A percentile compares a stretch with the other conserved stretches of the same genome.
Conservation (phyloP, 1,284 basidiomycete species). For the Trametes hirsuta region DNA sequence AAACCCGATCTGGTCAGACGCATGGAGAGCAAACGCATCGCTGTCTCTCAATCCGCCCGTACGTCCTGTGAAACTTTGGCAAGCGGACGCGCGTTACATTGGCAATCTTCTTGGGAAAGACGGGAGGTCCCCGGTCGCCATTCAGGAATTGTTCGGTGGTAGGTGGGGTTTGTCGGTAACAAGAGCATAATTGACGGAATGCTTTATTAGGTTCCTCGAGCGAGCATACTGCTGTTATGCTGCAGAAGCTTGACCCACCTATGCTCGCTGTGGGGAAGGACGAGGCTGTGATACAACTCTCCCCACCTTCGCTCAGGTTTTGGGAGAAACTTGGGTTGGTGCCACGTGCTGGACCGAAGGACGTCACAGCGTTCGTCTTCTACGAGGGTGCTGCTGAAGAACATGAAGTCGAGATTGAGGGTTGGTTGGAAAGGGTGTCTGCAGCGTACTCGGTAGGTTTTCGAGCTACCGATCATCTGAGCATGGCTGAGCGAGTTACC, state of each 20-base stretch:
- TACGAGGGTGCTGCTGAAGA: conserved; percentile 62
- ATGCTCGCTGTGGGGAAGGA: conserved; percentile 65
- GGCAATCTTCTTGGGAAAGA: conserved; percentile 38
- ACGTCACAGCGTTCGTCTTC: conserved; percentile 67
- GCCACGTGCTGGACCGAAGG: conserved; percentile 70
- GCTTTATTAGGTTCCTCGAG: neutral
- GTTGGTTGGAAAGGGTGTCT: conserved; percentile 61
- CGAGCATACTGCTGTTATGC: neutral
- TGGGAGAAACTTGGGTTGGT: conserved; percentile 82
- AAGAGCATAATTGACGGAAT: neutral
- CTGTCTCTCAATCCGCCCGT: conserved; percentile 28
- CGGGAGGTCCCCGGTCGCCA: conserved; percentile 36
- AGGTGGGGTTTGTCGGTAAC: conserved; percentile 11
- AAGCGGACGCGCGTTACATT: conserved; percentile 47
- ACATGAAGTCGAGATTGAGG: conserved; percentile 46
- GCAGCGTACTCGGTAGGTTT: conserved; percentile 59
- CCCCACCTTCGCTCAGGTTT: conserved; percentile 71
- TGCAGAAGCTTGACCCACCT: conserved; percentile 54
- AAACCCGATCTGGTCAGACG: conserved; percentile 65
- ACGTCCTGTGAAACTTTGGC: conserved; percentile 49
- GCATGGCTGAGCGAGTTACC: conserved; percentile 1
- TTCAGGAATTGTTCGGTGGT: conserved; percentile 46
- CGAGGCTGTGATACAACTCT: conserved; percentile 62
- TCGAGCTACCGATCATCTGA: neutral
- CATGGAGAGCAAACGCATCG: conserved; percentile 56